These are phyloP conservation scores for Chaetomium fimeti DNA, from an alignment of 495 filamentous ascomycete species.

Conservation along the genomic window DNA sequence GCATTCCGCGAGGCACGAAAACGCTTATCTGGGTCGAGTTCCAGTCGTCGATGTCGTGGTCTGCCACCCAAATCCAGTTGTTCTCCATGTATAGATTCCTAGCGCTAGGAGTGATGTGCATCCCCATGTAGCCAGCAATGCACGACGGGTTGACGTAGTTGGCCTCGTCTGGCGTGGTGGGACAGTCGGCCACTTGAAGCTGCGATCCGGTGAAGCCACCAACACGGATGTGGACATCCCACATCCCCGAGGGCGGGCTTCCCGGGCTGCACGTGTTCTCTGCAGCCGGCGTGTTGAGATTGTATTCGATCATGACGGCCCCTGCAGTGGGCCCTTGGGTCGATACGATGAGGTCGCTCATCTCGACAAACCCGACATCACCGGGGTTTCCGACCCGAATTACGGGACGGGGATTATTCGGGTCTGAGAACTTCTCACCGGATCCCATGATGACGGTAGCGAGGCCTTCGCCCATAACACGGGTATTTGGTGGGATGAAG, in stretches of 20 bases:
- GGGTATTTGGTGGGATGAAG: conserved; percentile 53
- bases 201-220: conserved; percentile 76
- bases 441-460: conserved; percentile 43
- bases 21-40: conserved; percentile 72
- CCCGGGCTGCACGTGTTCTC: conserved; percentile 40
- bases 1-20: conserved; percentile 81
- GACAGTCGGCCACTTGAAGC: conserved; percentile 70
- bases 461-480: conserved; percentile 49
- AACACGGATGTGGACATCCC: conserved; percentile 86
- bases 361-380: conserved; percentile 55
- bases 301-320: conserved; percentile 79
- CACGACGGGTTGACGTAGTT: conserved; percentile 55
- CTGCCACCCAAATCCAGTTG: conserved; percentile 90
- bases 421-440: conserved; percentile 50
- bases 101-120: conserved; percentile 73
- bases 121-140: conserved; percentile 71
- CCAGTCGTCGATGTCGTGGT: conserved; percentile 76
- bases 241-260: conserved; percentile 71
- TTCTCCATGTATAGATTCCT: conserved; percentile 79
- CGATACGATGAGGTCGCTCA: conserved; percentile 53
- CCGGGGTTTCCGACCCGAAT: conserved; percentile 52
- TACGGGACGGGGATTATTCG: conserved; percentile 48
- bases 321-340: conserved; percentile 44
- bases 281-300: conserved; percentile 51
- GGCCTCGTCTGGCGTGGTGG: conserved; percentile 58